Evolutionary conservation across 331 rosid species (phyloP), one percentile per base, ranked within the genome.

Genomic region (Pyracantha coccinea): DNA sequence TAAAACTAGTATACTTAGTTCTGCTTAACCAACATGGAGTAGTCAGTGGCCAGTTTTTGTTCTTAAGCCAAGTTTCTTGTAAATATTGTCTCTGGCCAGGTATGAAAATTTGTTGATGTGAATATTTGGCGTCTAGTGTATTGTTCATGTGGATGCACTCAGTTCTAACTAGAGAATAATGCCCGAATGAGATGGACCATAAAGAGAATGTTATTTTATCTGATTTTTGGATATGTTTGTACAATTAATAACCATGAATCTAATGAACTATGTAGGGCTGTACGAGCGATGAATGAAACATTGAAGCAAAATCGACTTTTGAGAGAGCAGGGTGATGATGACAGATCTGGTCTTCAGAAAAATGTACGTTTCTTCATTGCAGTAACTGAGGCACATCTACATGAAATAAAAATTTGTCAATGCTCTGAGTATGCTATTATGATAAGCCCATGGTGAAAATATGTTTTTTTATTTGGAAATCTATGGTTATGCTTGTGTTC

Each of bases 251-350:
- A 85, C 80, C 69, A 63, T 3, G 62, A 53, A 68, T 81, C 64
- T 68, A 72, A 73, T 66, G 62, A 52, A 78, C 71, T 64, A 58
- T 72, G 2, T 73, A 95, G 99, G 97, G 98, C 98, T 87, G 98
- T 95, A 54, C 88, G 97, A 7, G 99, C 98, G 41, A 95, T 95
- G 99, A 92, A 86, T 82, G 99, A 95, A 81, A 92, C 97, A 67
- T 77, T 95, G 87, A 95, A 95, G 97, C 99, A 95, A 84, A 90
- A 92, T 79, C 96, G 99, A 73, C 88, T 85, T 21, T 60, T 81
- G 83, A 87, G 90, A 80, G 96, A 80, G 78, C 90, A 81, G 47
- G 91, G 84, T 28, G 97, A 87, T 66, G 91, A 73, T 81, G 91
- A 84, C 72, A 84, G 86, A 70, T 75, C 84, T 55, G 81, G 66